These are phyloP conservation scores for Apiospora sp. DNA, from an alignment of 2,329 filamentous ascomycete species.

Conservation along the genomic window DNA sequence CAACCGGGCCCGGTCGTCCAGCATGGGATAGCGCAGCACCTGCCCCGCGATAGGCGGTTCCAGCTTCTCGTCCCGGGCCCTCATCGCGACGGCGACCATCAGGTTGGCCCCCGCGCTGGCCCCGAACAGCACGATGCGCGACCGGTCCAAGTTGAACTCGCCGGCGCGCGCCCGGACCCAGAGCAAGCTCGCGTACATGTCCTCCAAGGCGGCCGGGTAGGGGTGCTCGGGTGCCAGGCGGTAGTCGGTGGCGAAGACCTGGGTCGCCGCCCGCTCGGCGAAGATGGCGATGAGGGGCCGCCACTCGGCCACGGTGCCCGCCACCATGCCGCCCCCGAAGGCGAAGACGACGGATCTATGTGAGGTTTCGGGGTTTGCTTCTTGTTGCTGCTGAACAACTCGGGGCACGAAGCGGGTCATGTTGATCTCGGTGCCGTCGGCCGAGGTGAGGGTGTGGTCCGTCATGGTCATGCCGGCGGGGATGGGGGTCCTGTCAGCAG, in stretches of 20 bases:
- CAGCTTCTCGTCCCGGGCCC: conserved; percentile 44
- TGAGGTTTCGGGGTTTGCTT: neutral
- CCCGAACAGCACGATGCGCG: conserved; percentile 34
- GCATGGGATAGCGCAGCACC: conserved; percentile 9
- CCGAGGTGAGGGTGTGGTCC: conserved; percentile 31
- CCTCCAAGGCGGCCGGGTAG: conserved; percentile 53
- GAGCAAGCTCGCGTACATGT: conserved; percentile 39
- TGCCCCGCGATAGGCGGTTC: conserved; percentile 39
- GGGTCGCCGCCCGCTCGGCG: conserved; percentile 30
- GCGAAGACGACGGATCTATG: conserved; percentile 36
- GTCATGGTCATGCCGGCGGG: conserved; percentile 33
- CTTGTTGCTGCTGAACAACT: neutral
- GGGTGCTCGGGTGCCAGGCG: conserved; percentile 56
- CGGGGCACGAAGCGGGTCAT: conserved; percentile 35
- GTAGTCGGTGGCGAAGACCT: conserved; percentile 52
- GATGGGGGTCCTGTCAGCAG: neutral
- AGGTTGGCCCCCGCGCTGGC: conserved; percentile 36
- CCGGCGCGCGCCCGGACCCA: conserved; percentile 45
- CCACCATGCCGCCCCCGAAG: conserved; percentile 37
- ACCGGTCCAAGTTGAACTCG: conserved; percentile 35
- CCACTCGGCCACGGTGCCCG: conserved; percentile 33
- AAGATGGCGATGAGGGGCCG: conserved; percentile 27
- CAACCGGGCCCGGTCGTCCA: neutral
- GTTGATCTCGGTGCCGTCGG: conserved; percentile 33
- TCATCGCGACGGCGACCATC: conserved; percentile 44